Base-by-base conservation (phyloP, 441 rosid genomes). In the Populus hybrid region DNA sequence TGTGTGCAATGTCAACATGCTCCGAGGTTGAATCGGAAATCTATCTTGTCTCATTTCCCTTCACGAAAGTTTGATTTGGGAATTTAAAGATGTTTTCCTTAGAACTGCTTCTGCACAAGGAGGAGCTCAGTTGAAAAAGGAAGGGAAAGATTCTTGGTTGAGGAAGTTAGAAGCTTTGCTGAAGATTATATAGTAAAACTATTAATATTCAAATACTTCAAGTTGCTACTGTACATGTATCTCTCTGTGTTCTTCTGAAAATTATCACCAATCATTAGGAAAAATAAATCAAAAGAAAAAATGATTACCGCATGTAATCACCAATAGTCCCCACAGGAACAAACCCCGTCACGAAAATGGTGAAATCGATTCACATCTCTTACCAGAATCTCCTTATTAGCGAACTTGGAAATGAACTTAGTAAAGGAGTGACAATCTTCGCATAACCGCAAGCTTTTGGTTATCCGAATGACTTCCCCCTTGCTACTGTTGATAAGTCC, bases 291-390 rank as follows among this genome's bases (percentile, higher is more conserved):
- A 61, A 23, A 53, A 23, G 5, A 16, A 34, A 23, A 36, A 57
- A 23, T 36, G 46, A 67, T 46, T 16, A 14, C 24, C 34, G 79
- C 38, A 46, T 70, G 23, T 42, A n/a, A 23, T 71, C 73, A 75
- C 95, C 97, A 94, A 78, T 90, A 93, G 84, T 91, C 97, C 71
- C 93, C 90, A 84, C 97, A 93, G 5, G 98, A 93, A 83, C 97
- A 94, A 42, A 86, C 88, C 57, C 98, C 98, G 71, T 91, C 83
- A 23, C 72, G 85, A 46, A 95, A 95, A 87, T 87, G 87, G 83
- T 95, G 98, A 82, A 91, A 88, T 46, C 97, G 91, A 79, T 95
- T 95, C 67, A 91, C 94, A 78, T 93, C 98, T 61, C 92, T 85
- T 36, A 95, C 97, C 63, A 93, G 81, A 87, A 95, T 91, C 84